Conservation (phyloP, 2,329 filamentous ascomycete genomes). For the Domatiomyces globalis region DNA sequence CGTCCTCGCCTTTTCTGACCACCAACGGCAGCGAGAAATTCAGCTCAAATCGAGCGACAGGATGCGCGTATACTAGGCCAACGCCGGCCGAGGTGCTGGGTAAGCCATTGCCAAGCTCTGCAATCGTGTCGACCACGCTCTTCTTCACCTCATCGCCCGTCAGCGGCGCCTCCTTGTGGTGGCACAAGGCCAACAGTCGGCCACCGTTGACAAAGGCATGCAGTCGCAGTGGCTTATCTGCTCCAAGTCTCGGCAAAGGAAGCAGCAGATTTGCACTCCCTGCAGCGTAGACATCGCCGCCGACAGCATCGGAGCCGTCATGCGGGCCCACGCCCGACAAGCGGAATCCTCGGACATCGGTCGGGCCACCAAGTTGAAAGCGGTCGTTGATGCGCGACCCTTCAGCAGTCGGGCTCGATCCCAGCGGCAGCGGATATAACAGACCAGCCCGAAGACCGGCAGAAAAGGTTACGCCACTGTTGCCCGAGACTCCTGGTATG, state of each 20-base stretch:
- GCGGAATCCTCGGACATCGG: slow-evolving; percentile 86
- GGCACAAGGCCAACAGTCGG: slow-evolving; percentile 60
- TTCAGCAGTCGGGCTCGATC: slow-evolving; percentile 38
- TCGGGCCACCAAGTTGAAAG: slow-evolving; percentile 87
- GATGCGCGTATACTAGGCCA: slow-evolving; percentile 88
- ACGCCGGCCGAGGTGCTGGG: slow-evolving; percentile 79
- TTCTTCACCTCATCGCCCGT: slow-evolving; percentile 33
- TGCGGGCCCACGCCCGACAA: slow-evolving; percentile 77
- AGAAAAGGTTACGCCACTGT: slow-evolving; percentile 68
- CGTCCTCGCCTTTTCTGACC: slow-evolving; percentile 67
- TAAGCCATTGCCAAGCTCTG: slow-evolving; percentile 56
- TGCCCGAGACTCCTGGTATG: slow-evolving; percentile 52
- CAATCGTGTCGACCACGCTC: slow-evolving; percentile 44
- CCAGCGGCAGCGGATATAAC: slow-evolving; percentile 64
- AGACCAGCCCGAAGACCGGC: slow-evolving; percentile 68
- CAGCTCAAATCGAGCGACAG: slow-evolving; percentile 81
- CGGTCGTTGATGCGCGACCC: slow-evolving; percentile 82
- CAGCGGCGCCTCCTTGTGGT: slow-evolving; percentile 33
- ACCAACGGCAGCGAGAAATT: slow-evolving; percentile 87
- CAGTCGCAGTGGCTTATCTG: slow-evolving; percentile 69
- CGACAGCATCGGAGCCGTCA: slow-evolving; percentile 72
- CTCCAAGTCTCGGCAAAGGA: slow-evolving; percentile 67
- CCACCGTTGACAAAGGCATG: slow-evolving; percentile 89
- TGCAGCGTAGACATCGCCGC: slow-evolving; percentile 83
- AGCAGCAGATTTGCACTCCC: slow-evolving; percentile 74